phyloP scores from a whole-genome alignment of 1,284 basidiomycete species.

The Sanguinoderma infundibulare region DNA sequence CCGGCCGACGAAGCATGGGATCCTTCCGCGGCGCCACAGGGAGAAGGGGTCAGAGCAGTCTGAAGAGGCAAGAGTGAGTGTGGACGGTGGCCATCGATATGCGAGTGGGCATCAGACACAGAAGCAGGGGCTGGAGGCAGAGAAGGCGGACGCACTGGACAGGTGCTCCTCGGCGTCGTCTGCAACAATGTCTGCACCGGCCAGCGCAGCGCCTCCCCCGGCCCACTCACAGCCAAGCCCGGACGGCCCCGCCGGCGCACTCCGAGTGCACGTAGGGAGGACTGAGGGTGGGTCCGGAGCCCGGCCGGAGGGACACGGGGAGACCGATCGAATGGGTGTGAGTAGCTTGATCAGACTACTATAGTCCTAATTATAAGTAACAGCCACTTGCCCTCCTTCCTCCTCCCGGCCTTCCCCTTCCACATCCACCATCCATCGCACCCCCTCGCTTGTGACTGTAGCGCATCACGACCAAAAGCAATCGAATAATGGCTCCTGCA shows the following conservation, averaged over 20 bases:
- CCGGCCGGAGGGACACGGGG: not conserved
- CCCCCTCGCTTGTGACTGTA: not conserved
- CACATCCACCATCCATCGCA: conserved; percentile 7
- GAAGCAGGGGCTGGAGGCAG: not conserved
- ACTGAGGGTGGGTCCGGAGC: not conserved
- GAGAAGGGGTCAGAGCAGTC: not conserved
- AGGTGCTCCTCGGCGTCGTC: not conserved
- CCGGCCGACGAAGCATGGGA: not conserved
- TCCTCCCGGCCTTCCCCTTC: conserved; percentile 5
- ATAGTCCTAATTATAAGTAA: conserved; percentile 21
- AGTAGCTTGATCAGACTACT: conserved; percentile 20
- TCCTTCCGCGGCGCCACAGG: conserved; percentile 1
- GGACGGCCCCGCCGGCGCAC: conserved; percentile 1
- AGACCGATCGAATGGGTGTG: conserved; percentile 3
- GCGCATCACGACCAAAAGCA: not conserved
- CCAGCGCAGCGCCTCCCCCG: not conserved
- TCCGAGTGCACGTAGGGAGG: not conserved
- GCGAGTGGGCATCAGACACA: not conserved
- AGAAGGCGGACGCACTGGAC: not conserved
- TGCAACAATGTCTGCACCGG: conserved; percentile 1
- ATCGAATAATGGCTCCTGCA: conserved; percentile 29
- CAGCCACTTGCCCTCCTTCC: conserved; percentile 6
- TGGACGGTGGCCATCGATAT: conserved; percentile 5
- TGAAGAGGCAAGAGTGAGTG: not conserved
- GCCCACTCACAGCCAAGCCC: not conserved